Percentiles rank a stretch among this genome's conserved stretches.
Conservation (phyloP, 495 filamentous ascomycete species). For the Penicillium lividum region DNA sequence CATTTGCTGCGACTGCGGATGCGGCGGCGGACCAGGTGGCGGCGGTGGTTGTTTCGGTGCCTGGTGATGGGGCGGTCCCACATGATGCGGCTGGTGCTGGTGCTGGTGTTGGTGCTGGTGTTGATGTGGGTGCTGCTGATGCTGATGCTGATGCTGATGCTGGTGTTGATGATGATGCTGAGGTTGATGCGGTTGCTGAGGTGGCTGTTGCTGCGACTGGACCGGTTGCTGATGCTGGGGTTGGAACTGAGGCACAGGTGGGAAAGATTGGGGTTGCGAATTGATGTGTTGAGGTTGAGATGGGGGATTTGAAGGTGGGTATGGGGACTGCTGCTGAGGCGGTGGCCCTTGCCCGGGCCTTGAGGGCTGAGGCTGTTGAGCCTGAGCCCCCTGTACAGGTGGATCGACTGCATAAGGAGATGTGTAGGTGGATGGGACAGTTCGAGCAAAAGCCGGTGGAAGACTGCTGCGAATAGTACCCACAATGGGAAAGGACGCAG, state of each 20-base stretch:
- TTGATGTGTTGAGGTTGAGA: constrained; percentile 24
- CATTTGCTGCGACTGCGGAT: constrained; percentile 32
- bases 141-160: constrained; percentile 22
- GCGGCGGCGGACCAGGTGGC: constrained; percentile 32
- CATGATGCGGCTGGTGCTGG: constrained; percentile 22
- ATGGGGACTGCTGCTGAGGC: constrained; percentile 30
- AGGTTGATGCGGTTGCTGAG: constrained; percentile 13
- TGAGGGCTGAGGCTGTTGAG: constrained; percentile 32
- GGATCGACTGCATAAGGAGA: constrained; percentile 47
- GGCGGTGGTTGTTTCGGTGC: constrained; percentile 27
- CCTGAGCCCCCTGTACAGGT: constrained; percentile 34
- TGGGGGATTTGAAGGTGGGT: constrained; percentile 24
- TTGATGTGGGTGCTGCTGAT: constrained; percentile 17
- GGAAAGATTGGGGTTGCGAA: constrained; percentile 23
- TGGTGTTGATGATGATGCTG: constrained; percentile 34
- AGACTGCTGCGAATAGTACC: constrained; percentile 47
- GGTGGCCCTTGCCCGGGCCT: constrained; percentile 25
- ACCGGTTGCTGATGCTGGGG: constrained; percentile 27
- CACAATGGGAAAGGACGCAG: constrained; percentile 42
- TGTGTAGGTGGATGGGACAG: constrained; percentile 42
- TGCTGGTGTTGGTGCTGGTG: constrained; percentile 28
- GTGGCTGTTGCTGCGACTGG: constrained; percentile 30
- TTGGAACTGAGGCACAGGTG: constrained; percentile 22
- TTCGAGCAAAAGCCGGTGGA: constrained; percentile 45
- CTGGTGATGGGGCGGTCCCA: constrained; percentile 9